Evolutionary conservation across 2,329 filamentous ascomycete genomes (phyloP), one percentile per base, ranked within the genome.

Genomic region (Aspergillus versicolor): DNA sequence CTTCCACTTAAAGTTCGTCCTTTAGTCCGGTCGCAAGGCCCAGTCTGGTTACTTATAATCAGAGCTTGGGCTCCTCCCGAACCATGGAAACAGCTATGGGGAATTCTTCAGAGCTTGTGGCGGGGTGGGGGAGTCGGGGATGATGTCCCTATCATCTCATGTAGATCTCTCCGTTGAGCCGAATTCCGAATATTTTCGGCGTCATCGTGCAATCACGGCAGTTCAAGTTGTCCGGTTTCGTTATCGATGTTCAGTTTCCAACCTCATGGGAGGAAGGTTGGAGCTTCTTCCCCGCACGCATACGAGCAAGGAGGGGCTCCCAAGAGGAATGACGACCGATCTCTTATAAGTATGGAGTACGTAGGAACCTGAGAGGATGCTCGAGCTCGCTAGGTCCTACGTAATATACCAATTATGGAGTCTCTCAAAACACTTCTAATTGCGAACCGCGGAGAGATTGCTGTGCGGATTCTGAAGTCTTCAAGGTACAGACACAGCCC

Each of bases 361-460:
- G 21, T 21, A 11, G 27, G 3, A 54, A 54, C 22, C 44, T n/a
- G 37, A 34, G 12, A 17, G 27, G 19, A 7, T 32, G n/a, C 43
- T 21, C 19, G 15, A 22, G 9, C 5, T 13, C 21, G 8, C 21
- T 22, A 21, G 45, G 17, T 22, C 44, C n/a, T 30, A n/a, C 22
- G 40, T 24, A 15, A 40, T 4, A n/a, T 17, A 30, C 21, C 21
- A 12, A 46, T 15, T 21, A 73, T 76, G 74, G 69, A 75, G 53
- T 61, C 55, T n/a, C 56, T 84, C 34, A 81, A 80, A 64, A 81
- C 75, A 12, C 62, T 86, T 17, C 70, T 87, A 12, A 77, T 87
- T 47, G 83, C 84, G 9, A 86, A 87, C 66, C 75, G 84, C 45
- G 84, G 83, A 46, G 83, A 86, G 65, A 86, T 86, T 52, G 81